Conservation (phyloP, 1,139 yeast species). For the Blastobotrys buckinghamii region DNA sequence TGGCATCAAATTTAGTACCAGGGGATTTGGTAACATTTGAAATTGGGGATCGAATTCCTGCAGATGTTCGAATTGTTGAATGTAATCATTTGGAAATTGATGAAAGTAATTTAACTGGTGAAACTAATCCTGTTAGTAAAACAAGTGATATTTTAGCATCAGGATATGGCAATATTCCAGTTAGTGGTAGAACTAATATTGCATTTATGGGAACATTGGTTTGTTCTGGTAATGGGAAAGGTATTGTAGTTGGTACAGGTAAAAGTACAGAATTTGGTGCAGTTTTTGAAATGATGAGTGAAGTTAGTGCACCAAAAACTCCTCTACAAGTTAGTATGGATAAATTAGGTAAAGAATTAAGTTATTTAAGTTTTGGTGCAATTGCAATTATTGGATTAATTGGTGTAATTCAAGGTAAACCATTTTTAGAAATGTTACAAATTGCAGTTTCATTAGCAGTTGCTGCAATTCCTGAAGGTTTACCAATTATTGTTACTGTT, state of each 20-base stretch:
- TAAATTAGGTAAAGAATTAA: slow-evolving; percentile 82
- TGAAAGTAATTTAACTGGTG: slow-evolving; percentile 93
- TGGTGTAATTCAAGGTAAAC: slow-evolving; percentile 84
- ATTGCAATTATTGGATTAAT: slow-evolving; percentile 83
- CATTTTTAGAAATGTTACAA: slow-evolving; percentile 96
- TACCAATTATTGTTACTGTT: slow-evolving; percentile 94
- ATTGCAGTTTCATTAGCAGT: slow-evolving; percentile 94
- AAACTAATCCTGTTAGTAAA: slow-evolving; percentile 66
- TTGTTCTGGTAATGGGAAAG: slow-evolving; percentile 88
- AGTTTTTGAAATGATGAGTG: slow-evolving; percentile 85
- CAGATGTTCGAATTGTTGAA: slow-evolving; percentile 86
- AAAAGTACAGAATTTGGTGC: slow-evolving; percentile 84
- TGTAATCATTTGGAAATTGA: slow-evolving; percentile 83
- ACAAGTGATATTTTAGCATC: slow-evolving; percentile 41
- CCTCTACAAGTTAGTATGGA: slow-evolving; percentile 95
- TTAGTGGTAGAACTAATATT: slow-evolving; percentile 64
- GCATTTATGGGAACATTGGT: slow-evolving; percentile 97
- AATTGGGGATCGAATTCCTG: slow-evolving; percentile 79
- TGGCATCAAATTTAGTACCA: slow-evolving; percentile 80
- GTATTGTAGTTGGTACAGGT: slow-evolving; percentile 90
- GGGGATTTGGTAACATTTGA: slow-evolving; percentile 63
- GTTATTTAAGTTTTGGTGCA: slow-evolving; percentile 71
- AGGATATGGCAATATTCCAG: slow-evolving; percentile 14
- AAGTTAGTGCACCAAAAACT: slow-evolving; percentile 91
- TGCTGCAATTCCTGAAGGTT: slow-evolving; percentile 97